Evolutionary conservation across 345 rosid genomes (phyloP), one percentile per base, ranked within the genome.

Genomic region (Mercurialis annua): DNA sequence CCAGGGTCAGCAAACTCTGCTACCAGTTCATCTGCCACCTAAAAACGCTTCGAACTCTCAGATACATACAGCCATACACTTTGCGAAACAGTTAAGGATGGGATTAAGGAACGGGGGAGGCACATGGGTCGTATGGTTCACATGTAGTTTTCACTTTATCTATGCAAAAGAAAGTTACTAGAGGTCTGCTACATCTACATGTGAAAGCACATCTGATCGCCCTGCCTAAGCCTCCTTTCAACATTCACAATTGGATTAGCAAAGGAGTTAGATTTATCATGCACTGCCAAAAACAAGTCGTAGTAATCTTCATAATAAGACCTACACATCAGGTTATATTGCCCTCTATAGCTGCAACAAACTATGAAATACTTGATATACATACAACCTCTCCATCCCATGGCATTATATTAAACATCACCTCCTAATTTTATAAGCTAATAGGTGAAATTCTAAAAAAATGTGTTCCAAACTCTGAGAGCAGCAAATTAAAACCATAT

Each of bases 11-110:
- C 85, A 83, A 90, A 95, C 81, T 95, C 99, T 75, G 97, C 91
- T 14, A 95, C 99, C 74, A 95, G 98, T 82, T 95, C 99, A 69
- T 95, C 99, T 29, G 99, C 99, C 67, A 95, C 99, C 99, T 95
- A 90, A 70, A 60, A 83, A 51, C 50, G 69, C 69, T 70, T 69
- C 54, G 61, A 80, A 71, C 69, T 42, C 71, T 85, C 65, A 86
- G 78, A 74, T 34, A 72, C 53, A 74, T 34, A 72, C 53, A 56
- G 46, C 10, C 11, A 51, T 59, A n/a, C 42, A 24, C 46, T 52
- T n/a, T 63, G 62, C 64, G 66, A 27, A 27, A 55, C 21, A 59
- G 49, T 40, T 20, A 21, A 33, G 18, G 10, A 29, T 24, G 40
- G 23, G 48, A 21, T 14, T n/a, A n/a, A 18, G 1, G 27, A 56